Evolutionary conservation across 2,329 filamentous ascomycete genomes (phyloP).

Genomic region (Dothiorella sarmentorum): DNA sequence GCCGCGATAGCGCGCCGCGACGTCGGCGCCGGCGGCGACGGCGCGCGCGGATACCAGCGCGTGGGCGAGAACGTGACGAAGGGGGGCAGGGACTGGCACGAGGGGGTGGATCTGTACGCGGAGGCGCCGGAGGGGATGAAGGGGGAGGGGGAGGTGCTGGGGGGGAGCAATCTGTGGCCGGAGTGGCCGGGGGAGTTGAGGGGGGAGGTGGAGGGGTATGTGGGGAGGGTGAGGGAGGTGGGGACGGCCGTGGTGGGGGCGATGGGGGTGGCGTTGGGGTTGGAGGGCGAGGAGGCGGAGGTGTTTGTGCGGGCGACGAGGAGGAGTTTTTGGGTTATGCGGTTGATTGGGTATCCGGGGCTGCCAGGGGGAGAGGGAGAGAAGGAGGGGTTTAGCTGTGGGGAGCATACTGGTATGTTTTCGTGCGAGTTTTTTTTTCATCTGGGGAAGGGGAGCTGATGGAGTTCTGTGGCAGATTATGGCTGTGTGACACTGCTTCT

Average conservation of each 20-base stretch:
- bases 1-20: constrained; percentile 32
- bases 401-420: constrained; percentile 29
- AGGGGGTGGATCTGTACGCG: constrained; percentile 41
- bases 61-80: constrained; percentile 38
- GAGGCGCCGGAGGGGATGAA: constrained; percentile 24
- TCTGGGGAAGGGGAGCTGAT: background rate
- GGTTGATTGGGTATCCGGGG: constrained; percentile 40
- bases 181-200: constrained; percentile 29
- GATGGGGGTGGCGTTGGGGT: constrained; percentile 37
- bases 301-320: constrained; percentile 33
- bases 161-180: constrained; percentile 46
- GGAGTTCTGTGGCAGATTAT: constrained; percentile 41
- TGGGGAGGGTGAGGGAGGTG: constrained; percentile 28
- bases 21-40: constrained; percentile 31
- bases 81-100: constrained; percentile 35
- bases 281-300: constrained; percentile 27
- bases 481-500: constrained; percentile 48
- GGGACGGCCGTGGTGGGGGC: constrained; percentile 35
- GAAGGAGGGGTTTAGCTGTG: constrained; percentile 37
- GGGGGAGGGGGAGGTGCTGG: constrained; percentile 30
- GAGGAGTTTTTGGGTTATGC: constrained; percentile 40
- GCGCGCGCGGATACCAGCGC: constrained; percentile 37
- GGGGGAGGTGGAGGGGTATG: constrained; percentile 32
- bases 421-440: no score
- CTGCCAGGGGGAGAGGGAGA: constrained; percentile 20